Conservation (phyloP, 169 alveolate genomes). For the Ichthyophthirius multifiliis region DNA sequence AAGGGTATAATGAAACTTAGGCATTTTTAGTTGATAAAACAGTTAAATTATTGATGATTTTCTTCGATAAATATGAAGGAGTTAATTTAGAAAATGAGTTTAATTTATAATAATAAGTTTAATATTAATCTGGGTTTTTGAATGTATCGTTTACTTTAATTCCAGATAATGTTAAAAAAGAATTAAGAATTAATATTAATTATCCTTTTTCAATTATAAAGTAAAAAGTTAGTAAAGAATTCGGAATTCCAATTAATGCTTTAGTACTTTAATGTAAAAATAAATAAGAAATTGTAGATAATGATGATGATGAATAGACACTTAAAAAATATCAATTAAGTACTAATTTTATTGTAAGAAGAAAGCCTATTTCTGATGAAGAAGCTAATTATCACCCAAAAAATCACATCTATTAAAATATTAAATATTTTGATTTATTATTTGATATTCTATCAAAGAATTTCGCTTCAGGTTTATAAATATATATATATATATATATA, state of each 20-base stretch:
- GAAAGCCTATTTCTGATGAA: too few relatives aligned
- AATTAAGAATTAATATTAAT: background rate
- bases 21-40: background rate
- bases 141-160: too few relatives aligned
- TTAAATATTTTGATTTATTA: background rate
- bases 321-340: background rate
- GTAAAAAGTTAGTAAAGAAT: background rate
- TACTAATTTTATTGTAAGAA: background rate
- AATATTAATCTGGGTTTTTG: background rate
- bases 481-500: background rate
- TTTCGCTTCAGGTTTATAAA: background rate
- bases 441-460: background rate
- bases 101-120: background rate
- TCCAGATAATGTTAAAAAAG: background rate
- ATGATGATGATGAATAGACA: background rate
- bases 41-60: background rate
- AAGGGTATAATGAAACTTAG: background rate
- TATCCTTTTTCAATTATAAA: constrained; percentile 2
- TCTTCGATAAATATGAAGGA: background rate
- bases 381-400: background rate
- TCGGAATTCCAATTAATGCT: background rate
- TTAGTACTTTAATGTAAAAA: background rate
- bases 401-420: background rate
- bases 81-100: background rate
- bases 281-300: background rate